These are phyloP conservation scores for Puccinia triticina DNA, from an alignment of 1,284 basidiomycete genomes.

Conservation along the genomic window DNA sequence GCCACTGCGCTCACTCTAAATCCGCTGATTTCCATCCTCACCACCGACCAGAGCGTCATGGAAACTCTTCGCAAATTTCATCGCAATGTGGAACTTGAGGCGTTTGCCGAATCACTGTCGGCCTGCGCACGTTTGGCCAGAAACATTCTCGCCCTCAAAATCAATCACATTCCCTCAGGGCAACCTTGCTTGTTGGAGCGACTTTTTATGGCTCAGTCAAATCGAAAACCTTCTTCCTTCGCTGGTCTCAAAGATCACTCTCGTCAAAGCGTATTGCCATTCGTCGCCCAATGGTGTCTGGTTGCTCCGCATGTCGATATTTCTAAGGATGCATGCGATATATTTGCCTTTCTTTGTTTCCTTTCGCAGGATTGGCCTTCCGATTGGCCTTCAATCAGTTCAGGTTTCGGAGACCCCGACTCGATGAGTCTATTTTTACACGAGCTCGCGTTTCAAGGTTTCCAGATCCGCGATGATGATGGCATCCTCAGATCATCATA, in stretches of 20 bases:
- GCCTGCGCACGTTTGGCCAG: constrained; percentile 17
- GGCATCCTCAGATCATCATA: constrained; percentile 26
- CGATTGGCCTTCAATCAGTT: constrained; percentile 49
- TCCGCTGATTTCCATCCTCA: constrained; percentile 40
- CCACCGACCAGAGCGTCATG: constrained; percentile 29
- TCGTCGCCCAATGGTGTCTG: constrained; percentile 48
- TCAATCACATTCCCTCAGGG: constrained; percentile 20
- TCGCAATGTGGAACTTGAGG: constrained; percentile 36
- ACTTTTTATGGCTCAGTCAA: constrained; percentile 39
- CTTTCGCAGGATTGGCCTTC: constrained; percentile 50
- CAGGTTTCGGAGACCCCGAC: constrained; percentile 48
- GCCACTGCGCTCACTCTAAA: constrained; percentile 45
- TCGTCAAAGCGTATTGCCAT: constrained; percentile 38
- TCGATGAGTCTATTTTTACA: constrained; percentile 42
- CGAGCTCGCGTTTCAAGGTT: constrained; percentile 31
- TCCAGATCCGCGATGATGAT: constrained; percentile 14
- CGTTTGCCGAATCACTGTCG: constrained; percentile 26
- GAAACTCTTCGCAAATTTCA: constrained; percentile 38
- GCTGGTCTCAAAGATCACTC: background rate
- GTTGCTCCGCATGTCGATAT: constrained; percentile 28
- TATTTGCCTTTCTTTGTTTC: constrained; percentile 43
- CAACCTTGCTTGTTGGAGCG: constrained; percentile 41
- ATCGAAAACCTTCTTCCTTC: constrained; percentile 14
- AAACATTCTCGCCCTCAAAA: constrained; percentile 38
- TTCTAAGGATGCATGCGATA: constrained; percentile 36